These are phyloP conservation scores for Diaporthe nobilis DNA, from an alignment of 2,329 filamentous ascomycete species.

Conservation along the genomic window DNA sequence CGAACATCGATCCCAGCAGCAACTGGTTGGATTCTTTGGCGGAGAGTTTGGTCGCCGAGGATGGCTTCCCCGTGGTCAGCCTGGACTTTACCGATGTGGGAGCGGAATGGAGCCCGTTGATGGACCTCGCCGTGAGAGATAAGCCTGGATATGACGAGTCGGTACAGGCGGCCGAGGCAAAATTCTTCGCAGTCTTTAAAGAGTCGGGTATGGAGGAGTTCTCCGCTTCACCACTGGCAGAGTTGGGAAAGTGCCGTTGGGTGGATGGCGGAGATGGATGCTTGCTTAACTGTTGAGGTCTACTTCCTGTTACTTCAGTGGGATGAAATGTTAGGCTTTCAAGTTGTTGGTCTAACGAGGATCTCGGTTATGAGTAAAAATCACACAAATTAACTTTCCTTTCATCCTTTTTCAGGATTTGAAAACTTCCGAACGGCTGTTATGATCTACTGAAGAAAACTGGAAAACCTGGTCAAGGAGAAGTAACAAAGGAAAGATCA, in stretches of 20 bases:
- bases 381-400: no score
- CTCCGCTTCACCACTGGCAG: neutral
- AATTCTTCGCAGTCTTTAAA: neutral
- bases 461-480: no score
- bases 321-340: neutral
- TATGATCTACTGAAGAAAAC: no score
- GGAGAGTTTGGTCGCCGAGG: neutral
- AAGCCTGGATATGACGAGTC: neutral
- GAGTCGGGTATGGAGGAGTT: neutral
- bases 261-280: slow-evolving; percentile 5
- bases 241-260: neutral
- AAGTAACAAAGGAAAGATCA: no score
- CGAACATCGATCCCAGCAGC: no score
- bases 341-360: neutral
- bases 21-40: neutral
- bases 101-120: neutral
- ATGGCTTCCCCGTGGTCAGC: neutral
- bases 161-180: neutral
- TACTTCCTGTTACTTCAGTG: no score
- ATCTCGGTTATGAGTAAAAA: no score
- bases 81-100: neutral
- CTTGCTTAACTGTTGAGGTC: neutral
- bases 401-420: no score
- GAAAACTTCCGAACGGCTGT: no score
- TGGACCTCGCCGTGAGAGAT: neutral